Evolutionary conservation across 2,329 filamentous ascomycete genomes (phyloP), one percentile per base, ranked within the genome.

Genomic region (Talaromyces sp.): DNA sequence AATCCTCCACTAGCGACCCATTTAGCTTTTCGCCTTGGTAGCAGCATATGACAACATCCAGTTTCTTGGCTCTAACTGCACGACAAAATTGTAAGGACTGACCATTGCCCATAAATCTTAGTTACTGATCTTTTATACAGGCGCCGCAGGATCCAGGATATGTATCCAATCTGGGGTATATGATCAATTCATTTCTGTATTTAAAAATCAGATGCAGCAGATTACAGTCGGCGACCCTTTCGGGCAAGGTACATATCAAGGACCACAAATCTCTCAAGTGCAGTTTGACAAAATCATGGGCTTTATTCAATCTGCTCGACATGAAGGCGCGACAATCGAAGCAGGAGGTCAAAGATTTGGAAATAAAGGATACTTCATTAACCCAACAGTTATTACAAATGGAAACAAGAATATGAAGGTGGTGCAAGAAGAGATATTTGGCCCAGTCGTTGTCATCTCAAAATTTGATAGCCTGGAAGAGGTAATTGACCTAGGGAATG

Each of bases 261-360:
- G 90, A 54, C 90, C 90, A 39, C 90, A 92, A 78, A 86, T 93
- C 72, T 90, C 87, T 67, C 82, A 92, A 78, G 78, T 91, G 55
- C 90, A 93, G 78, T 93, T 88, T 71, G 89, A 93, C 80, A 88
- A 89, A 67, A 90, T 93, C 80, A 92, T 93, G 90, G 81, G 62
- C 59, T 71, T 68, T 75, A 88, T 88, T 69, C 77, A 92, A 74
- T 79, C 83, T 64, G 85, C 85, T 62, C 86, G 86, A 76, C 78
- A 82, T 65, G 79, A 78, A 32, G 85, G 85, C 70, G 85, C 85
- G 59, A 87, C 76, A 39, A 72, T 92, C 65, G 84, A 86, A 70
- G 84, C 80, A 58, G 85, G 85, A 65, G 85, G 85, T 70, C 86
- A 88, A 74, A 86, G 85, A 68, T 87, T 87, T 75, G 90, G 90